Evolutionary conservation across 1,284 basidiomycete genomes (phyloP).

Genomic region (Sphaerobolus stellatus): DNA sequence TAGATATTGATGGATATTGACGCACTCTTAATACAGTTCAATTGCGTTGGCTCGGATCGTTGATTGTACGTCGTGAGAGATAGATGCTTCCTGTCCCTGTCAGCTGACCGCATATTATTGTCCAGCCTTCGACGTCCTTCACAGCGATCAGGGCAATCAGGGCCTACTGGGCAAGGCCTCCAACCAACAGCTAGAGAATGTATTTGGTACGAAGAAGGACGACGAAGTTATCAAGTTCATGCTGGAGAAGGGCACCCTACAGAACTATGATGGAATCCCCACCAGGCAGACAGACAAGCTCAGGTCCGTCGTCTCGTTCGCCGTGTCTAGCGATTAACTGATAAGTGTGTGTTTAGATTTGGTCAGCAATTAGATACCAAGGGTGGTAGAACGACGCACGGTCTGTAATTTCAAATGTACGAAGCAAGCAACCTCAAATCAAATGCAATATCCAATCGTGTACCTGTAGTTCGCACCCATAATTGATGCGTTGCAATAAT

Average conservation of each 20-base stretch:
- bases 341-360: not conserved
- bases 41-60: slow-evolving; percentile 70
- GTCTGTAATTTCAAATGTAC: slow-evolving; percentile 7
- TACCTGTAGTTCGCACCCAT: no score
- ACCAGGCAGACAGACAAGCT: slow-evolving; percentile 11
- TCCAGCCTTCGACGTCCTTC: slow-evolving; percentile 46
- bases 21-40: slow-evolving; percentile 40
- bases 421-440: no score
- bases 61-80: slow-evolving; percentile 58
- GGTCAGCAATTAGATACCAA: slow-evolving; percentile 12
- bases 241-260: slow-evolving; percentile 60
- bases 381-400: slow-evolving; percentile 13
- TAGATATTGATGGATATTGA: slow-evolving; percentile 14
- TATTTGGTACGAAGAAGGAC: slow-evolving; percentile 66
- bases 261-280: slow-evolving; percentile 27
- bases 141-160: slow-evolving; percentile 68
- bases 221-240: slow-evolving; percentile 58
- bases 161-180: slow-evolving; percentile 69
- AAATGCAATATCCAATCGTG: no score
- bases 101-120: slow-evolving; percentile 28
- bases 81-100: not conserved
- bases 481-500: no score
- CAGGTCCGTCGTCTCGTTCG: slow-evolving; percentile 7
- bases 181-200: slow-evolving; percentile 72
- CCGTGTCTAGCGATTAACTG: not conserved